Conservation (phyloP, 306 rosid genomes). For the Prunus armeniaca region DNA sequence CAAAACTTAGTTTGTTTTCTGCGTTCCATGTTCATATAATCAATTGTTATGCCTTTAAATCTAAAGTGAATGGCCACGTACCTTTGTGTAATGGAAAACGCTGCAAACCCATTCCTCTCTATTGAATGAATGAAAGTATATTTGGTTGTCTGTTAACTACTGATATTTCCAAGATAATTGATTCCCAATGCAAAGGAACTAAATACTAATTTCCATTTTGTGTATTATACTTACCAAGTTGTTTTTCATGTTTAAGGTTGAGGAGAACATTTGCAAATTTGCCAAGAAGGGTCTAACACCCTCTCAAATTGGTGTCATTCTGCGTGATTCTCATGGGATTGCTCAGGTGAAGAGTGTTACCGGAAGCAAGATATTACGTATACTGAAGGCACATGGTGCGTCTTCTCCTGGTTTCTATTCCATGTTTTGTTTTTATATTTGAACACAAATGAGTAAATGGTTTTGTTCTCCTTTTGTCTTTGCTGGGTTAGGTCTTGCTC, state of each 20-base stretch:
- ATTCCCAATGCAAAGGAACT: background rate
- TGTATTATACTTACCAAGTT: background rate
- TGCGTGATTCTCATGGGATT: too few species aligned
- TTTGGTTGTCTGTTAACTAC: background rate
- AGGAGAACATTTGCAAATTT: too few species aligned
- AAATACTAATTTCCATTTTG: background rate
- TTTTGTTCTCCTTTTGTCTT: background rate
- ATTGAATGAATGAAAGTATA: background rate
- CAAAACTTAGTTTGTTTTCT: background rate
- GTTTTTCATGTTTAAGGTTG: constrained; percentile 6
- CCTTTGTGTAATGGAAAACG: background rate
- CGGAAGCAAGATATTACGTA: too few species aligned
- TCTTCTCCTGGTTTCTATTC: too few species aligned
- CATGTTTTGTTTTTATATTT: too few species aligned
- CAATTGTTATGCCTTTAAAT: background rate
- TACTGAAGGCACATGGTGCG: constrained; percentile 6
- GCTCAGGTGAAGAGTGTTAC: too few species aligned
- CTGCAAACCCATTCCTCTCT: background rate
- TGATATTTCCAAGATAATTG: background rate
- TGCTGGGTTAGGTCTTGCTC: background rate
- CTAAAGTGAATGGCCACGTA: background rate
- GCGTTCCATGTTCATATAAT: background rate
- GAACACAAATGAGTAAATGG: too few species aligned
- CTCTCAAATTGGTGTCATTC: too few species aligned
- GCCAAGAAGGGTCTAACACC: too few species aligned